Conservation (phyloP, 2,329 filamentous ascomycete species). For the Xylariomycetidae sp. region DNA sequence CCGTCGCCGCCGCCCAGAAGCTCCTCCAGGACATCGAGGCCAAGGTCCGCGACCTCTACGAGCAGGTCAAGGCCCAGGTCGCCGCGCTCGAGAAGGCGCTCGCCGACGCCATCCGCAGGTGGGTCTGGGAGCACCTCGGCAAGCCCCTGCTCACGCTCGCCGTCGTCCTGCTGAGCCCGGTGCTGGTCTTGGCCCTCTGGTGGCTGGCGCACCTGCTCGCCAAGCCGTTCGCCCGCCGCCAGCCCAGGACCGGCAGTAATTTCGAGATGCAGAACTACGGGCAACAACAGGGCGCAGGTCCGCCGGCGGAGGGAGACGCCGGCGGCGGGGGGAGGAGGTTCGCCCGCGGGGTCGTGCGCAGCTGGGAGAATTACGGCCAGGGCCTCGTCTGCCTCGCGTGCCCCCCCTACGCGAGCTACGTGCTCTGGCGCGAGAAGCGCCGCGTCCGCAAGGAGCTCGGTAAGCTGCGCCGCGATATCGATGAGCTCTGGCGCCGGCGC, state of each 20-base stretch:
- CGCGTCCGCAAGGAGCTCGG: constrained; percentile 4
- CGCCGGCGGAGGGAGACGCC: background rate
- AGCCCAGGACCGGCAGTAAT: background rate
- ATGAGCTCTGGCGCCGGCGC: background rate
- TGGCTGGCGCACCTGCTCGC: constrained; percentile 2
- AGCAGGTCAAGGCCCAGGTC: constrained; percentile 6
- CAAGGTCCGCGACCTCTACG: constrained; percentile 1
- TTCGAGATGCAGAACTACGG: constrained; percentile 2
- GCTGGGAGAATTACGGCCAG: constrained; percentile 6
- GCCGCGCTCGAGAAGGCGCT: constrained; percentile 2
- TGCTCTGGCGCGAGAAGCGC: constrained; percentile 1
- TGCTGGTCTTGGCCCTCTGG: constrained; percentile 4
- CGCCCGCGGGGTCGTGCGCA: background rate
- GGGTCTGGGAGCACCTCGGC: constrained; percentile 7
- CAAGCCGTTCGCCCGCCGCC: background rate
- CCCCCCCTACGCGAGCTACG: constrained; percentile 1
- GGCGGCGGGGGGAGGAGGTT: background rate
- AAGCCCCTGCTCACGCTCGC: constrained; percentile 3
- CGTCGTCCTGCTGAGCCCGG: constrained; percentile 4
- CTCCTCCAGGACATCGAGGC: constrained; percentile 1
- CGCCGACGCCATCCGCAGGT: constrained; percentile 1
- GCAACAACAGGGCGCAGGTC: background rate
- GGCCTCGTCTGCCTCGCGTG: constrained; percentile 4
- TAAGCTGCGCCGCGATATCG: constrained; percentile 1
- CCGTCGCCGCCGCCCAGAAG: constrained; percentile 1